Conservation (phyloP, 2,329 filamentous ascomycete species). For the Magnaporthiopsis incrustans region DNA sequence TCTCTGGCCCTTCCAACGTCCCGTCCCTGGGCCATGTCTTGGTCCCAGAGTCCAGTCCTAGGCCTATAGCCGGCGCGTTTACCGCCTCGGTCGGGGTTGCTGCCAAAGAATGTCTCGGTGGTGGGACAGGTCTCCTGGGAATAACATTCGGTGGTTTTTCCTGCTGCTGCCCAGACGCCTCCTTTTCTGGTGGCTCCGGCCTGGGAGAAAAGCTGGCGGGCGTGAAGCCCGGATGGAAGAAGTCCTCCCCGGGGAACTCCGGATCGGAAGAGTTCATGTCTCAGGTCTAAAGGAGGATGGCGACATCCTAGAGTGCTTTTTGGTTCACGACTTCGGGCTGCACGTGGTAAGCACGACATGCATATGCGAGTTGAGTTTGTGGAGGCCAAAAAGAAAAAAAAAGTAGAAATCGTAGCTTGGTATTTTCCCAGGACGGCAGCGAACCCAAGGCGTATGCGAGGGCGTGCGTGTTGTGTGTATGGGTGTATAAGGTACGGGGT, state of each 20-base stretch:
- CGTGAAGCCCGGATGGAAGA: constrained; percentile 9
- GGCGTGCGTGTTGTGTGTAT: background rate
- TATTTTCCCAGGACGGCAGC: background rate
- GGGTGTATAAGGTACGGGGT: background rate
- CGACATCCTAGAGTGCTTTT: background rate
- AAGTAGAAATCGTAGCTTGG: background rate
- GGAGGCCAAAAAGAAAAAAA: background rate
- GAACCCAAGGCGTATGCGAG: background rate
- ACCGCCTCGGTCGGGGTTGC: background rate
- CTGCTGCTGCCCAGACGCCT: background rate
- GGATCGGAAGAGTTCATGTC: constrained; percentile 5
- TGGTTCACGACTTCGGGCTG: background rate
- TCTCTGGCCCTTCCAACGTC: background rate
- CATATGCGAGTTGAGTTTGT: background rate
- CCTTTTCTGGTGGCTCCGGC: background rate
- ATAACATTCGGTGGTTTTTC: background rate
- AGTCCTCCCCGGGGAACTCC: constrained; percentile 7
- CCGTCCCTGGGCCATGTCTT: background rate
- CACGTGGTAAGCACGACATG: background rate
- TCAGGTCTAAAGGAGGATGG: background rate
- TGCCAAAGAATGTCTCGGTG: background rate
- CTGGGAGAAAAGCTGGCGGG: constrained; percentile 2
- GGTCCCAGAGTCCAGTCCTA: background rate
- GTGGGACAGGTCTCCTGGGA: constrained; percentile 6
- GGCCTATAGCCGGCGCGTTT: background rate